phyloP scores from a whole-genome alignment of 495 filamentous ascomycete species.

The Aspergillus cavernicola region DNA sequence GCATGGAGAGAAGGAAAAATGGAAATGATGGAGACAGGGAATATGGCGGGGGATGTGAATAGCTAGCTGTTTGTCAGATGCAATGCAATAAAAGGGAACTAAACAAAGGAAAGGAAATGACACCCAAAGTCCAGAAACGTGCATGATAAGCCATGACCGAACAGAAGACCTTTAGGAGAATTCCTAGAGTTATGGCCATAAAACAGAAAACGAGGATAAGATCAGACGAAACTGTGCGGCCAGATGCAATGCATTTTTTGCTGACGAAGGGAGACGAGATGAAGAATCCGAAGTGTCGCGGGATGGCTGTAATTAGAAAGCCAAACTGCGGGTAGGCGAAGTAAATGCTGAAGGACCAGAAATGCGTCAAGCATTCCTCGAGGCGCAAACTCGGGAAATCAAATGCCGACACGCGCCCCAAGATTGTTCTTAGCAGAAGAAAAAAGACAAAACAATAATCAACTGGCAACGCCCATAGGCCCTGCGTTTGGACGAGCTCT shows the following conservation, averaged over 20 bases:
- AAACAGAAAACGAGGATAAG: constrained; percentile 3
- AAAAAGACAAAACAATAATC: constrained; percentile 17
- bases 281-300: constrained; percentile 6
- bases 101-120: constrained; percentile 13
- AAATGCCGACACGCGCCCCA: constrained; percentile 13
- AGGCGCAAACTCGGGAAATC: constrained; percentile 17
- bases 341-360: constrained; percentile 15
- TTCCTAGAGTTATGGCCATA: neutral
- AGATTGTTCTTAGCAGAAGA: neutral
- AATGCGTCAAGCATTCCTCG: constrained; percentile 15
- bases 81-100: constrained; percentile 13
- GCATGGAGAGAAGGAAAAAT: constrained; percentile 1
- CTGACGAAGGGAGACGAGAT: constrained; percentile 12
- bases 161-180: neutral
- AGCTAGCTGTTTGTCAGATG: constrained; percentile 7
- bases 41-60: constrained; percentile 10
- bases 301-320: neutral
- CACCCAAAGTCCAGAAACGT: constrained; percentile 21
- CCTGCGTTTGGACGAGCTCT: constrained; percentile 39
- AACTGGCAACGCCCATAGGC: constrained; percentile 46
- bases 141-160: constrained; percentile 11
- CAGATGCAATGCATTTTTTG: constrained; percentile 17
- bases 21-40: constrained; percentile 11
- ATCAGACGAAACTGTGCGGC: constrained; percentile 5
- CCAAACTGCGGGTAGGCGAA: neutral